phyloP scores from a whole-genome alignment of 1,284 basidiomycete genomes.

The Baeospora myosura region DNA sequence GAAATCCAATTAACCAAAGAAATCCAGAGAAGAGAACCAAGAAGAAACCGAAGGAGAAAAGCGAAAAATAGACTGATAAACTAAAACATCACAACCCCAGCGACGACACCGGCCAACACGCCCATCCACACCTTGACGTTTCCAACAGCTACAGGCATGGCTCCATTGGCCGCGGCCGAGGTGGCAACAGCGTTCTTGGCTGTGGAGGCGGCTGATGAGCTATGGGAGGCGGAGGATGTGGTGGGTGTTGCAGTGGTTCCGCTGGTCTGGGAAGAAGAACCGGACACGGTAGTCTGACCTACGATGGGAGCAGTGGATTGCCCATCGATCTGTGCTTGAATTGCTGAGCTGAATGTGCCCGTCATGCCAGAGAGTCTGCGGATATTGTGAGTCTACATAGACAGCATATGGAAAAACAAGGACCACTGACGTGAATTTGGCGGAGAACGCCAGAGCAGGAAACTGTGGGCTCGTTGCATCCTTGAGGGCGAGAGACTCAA shows the following conservation, averaged over 20 bases:
- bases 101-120: background rate
- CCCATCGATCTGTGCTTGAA: conserved; percentile 51
- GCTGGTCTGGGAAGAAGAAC: conserved; percentile 14
- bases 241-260: conserved; percentile 13
- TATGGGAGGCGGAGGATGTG: conserved; percentile 15
- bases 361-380: conserved; percentile 54
- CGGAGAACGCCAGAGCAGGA: conserved; percentile 71
- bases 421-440: conserved; percentile 65
- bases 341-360: conserved; percentile 49
- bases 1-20: conserved; percentile 18
- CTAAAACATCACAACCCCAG: background rate
- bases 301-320: conserved; percentile 49
- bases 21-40: background rate
- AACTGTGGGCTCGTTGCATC: conserved; percentile 45
- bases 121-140: background rate
- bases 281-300: conserved; percentile 16
- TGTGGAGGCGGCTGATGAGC: conserved; percentile 15
- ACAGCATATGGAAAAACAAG: conserved; percentile 1
- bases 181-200: conserved; percentile 18
- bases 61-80: background rate
- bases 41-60: background rate
- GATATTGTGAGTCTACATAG: conserved; percentile 3
- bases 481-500: conserved; percentile 51
- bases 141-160: background rate
- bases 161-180: conserved; percentile 17